These are phyloP conservation scores for Oemleria cerasiformis DNA, from an alignment of 306 rosid species.

Conservation along the genomic window DNA sequence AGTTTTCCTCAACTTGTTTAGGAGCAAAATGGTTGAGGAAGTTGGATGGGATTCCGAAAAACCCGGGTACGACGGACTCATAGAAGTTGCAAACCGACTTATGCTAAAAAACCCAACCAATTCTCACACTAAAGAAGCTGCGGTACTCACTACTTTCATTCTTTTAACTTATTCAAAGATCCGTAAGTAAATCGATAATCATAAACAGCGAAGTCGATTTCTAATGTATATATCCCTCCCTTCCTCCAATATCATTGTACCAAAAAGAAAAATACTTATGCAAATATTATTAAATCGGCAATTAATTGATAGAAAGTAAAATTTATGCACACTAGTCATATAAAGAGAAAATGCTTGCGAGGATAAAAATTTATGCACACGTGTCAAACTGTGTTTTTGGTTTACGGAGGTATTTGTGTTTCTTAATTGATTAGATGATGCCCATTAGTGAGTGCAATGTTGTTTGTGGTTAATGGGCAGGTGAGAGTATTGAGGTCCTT, in stretches of 20 bases:
- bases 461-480: slow-evolving; percentile 27
- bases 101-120: slow-evolving; percentile 56
- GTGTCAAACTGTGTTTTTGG: neutral
- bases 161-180: neutral
- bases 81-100: slow-evolving; percentile 72
- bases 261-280: too few species aligned
- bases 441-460: neutral
- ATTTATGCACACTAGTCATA: too few species aligned
- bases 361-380: neutral
- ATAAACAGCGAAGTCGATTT: too few species aligned
- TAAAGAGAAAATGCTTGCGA: neutral
- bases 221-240: too few species aligned
- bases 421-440: neutral
- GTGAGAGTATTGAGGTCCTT: slow-evolving; percentile 65
- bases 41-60: slow-evolving; percentile 86
- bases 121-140: slow-evolving; percentile 63
- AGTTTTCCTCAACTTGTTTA: slow-evolving; percentile 69
- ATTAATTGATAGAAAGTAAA: too few species aligned
- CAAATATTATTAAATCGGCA: too few species aligned
- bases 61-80: slow-evolving; percentile 80
- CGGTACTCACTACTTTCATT: slow-evolving; percentile 36
- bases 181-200: too few species aligned
- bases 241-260: too few species aligned
- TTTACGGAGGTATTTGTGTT: neutral
- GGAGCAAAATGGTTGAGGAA: slow-evolving; percentile 77